Conservation (phyloP, 192 early-diverging fungal species). For the Coemansia biformis region DNA sequence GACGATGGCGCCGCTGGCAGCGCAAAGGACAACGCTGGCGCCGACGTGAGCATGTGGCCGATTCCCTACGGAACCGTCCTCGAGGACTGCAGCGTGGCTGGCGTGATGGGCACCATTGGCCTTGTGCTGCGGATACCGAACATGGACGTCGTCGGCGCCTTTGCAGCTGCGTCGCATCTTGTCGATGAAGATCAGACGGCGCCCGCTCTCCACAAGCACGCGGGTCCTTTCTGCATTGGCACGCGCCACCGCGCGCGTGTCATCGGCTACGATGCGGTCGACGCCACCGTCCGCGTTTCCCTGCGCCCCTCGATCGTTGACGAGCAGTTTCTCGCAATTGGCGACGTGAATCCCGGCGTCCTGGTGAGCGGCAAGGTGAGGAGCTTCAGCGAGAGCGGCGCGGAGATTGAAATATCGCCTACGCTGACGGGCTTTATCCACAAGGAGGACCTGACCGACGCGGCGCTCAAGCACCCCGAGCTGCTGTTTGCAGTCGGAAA, state of each 20-base stretch:
- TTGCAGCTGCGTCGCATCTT: conserved; percentile 57
- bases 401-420: conserved; percentile 54
- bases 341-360: conserved; percentile 54
- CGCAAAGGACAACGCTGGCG: conserved; percentile 3
- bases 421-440: conserved; percentile 68
- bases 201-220: conserved; percentile 45
- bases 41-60: conserved; percentile 38
- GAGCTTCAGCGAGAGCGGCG: conserved; percentile 53
- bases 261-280: conserved; percentile 70
- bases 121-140: conserved; percentile 56
- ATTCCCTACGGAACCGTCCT: conserved; percentile 70
- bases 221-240: conserved; percentile 60
- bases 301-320: conserved; percentile 65
- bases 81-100: conserved; percentile 57
- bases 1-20: conserved; percentile 1
- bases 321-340: conserved; percentile 60
- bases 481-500: conserved; percentile 71
- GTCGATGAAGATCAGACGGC: conserved; percentile 58
- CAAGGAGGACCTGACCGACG: conserved; percentile 69
- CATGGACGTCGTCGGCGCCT: conserved; percentile 10
- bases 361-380: conserved; percentile 47
- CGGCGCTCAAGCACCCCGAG: conserved; percentile 58
- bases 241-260: conserved; percentile 73
- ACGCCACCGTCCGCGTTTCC: conserved; percentile 66
- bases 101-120: conserved; percentile 60